Evolutionary conservation across 83 land plant genomes (phyloP), one percentile per base, ranked within the genome.

Genomic region (Picea abies): DNA sequence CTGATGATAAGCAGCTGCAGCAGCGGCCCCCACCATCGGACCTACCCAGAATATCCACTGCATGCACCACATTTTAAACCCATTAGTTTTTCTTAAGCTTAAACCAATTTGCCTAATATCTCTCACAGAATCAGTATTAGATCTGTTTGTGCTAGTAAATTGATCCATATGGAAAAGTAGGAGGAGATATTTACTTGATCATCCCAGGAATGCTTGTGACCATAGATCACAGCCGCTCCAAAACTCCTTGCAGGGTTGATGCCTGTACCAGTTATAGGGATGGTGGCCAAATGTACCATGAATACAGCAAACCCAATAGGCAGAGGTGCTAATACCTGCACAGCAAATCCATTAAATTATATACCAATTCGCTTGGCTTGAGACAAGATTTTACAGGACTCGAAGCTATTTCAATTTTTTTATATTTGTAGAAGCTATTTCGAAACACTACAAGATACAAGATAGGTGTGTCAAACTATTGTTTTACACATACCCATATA

Each of bases 41-140:
- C 96, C 96, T 14, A 92, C 94, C 94, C 96, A 93, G 90, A 93
- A 92, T 20, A 93, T 93, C 95, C 95, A 93, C 95, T 93, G 88
- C 80, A 65, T 6, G 9, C 39, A 56, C 60, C 23, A 4, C 1
- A 78, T 52, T 52, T 52, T 12, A 52, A 52, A 11, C 56, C 56
- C 56, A 52, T 52, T 52, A 52, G 56, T 52, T 52, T 11, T 11
- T 52, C 56, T 52, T 52, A 11, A 52, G 2, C 56, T 52, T 52
- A 4, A 41, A 41, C 44, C 44, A 41, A 41, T 52, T 10, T 52
- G 56, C 14, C 56, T 52, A 52, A 52, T 10, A 10, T 49, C 56
- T 49, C 56, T 1, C 56, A 52, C 56, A 52, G 14, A 52, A 52
- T 52, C 56, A 10, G 14, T 52, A 52, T 52, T 52, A 52, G 56